These are phyloP conservation scores for Ophioceras dolichostomum DNA, from an alignment of 2,329 filamentous ascomycete genomes.

Conservation along the genomic window DNA sequence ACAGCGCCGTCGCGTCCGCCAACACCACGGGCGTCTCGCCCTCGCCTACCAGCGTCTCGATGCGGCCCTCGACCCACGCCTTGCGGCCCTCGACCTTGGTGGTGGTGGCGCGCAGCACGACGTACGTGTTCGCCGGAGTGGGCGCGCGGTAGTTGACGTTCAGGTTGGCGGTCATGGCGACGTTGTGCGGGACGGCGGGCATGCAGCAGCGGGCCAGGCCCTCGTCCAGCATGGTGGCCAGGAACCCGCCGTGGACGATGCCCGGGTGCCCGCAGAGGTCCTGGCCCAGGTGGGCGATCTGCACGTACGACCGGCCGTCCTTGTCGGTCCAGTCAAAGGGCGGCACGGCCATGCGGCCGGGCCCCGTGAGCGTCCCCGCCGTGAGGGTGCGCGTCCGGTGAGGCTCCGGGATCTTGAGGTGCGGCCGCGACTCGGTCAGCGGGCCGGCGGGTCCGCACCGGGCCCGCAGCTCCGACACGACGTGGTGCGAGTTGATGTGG, in stretches of 20 bases:
- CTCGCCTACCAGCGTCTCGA: conserved; percentile 60
- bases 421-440: conserved; percentile 70
- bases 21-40: conserved; percentile 54
- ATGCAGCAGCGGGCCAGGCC: conserved; percentile 82
- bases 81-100: conserved; percentile 84
- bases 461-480: conserved; percentile 56
- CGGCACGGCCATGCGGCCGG: conserved; percentile 66
- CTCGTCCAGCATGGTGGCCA: conserved; percentile 91
- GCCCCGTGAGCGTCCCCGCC: conserved; percentile 63
- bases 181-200: conserved; percentile 71
- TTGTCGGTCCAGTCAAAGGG: conserved; percentile 66
- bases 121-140: conserved; percentile 59
- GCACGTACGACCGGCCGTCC: conserved; percentile 55
- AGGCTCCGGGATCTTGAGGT: conserved; percentile 67
- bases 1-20: conserved; percentile 75
- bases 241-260: conserved; percentile 78
- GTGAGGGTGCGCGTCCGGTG: conserved; percentile 69
- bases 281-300: conserved; percentile 64
- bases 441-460: no score
- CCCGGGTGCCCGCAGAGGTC: conserved; percentile 82
- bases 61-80: conserved; percentile 80
- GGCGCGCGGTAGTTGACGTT: conserved; percentile 75
- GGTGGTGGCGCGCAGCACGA: conserved; percentile 70
- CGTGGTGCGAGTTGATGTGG: conserved; percentile 61
- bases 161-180: conserved; percentile 77